Percentiles rank a stretch among this genome's conserved stretches.
phyloP scores from a whole-genome alignment of 306 rosid genomes.

The Fragaria ananassa region DNA sequence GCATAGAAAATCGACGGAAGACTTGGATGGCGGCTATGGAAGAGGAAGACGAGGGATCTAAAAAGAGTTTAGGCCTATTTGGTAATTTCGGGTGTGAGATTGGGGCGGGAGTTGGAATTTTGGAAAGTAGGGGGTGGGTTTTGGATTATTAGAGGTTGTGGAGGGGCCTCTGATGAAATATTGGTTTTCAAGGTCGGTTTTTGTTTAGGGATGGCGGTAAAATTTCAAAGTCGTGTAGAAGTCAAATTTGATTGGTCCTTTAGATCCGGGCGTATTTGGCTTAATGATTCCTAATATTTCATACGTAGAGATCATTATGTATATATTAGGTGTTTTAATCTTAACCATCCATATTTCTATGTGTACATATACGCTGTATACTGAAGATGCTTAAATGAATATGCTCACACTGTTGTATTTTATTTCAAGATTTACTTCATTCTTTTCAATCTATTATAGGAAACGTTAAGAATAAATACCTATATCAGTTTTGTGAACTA shows the following conservation, averaged over 20 bases:
- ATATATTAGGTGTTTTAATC: no score
- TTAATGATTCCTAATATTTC: no score
- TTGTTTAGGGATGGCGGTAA: constrained; percentile 5
- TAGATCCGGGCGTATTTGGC: no score
- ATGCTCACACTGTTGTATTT: no score
- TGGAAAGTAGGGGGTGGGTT: not conserved
- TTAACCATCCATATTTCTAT: no score
- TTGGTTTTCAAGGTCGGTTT: not conserved
- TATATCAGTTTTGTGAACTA: not conserved
- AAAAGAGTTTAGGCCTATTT: not conserved
- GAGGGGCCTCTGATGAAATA: not conserved
- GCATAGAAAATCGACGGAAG: not conserved
- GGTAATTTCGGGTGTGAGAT: not conserved
- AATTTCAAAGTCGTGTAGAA: not conserved
- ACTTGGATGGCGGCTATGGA: constrained; percentile 15
- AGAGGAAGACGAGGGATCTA: not conserved
- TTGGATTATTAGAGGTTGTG: not conserved
- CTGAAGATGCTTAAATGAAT: no score
- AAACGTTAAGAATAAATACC: no score
- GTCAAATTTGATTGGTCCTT: not conserved
- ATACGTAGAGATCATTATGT: no score
- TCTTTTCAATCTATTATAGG: no score
- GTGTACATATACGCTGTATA: no score
- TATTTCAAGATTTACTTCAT: no score
- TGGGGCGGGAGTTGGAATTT: not conserved